A percentile compares a stretch with the other conserved stretches of the same genome.
phyloP scores from a whole-genome alignment of 2,329 filamentous ascomycete species.

The Bisporella sp. region DNA sequence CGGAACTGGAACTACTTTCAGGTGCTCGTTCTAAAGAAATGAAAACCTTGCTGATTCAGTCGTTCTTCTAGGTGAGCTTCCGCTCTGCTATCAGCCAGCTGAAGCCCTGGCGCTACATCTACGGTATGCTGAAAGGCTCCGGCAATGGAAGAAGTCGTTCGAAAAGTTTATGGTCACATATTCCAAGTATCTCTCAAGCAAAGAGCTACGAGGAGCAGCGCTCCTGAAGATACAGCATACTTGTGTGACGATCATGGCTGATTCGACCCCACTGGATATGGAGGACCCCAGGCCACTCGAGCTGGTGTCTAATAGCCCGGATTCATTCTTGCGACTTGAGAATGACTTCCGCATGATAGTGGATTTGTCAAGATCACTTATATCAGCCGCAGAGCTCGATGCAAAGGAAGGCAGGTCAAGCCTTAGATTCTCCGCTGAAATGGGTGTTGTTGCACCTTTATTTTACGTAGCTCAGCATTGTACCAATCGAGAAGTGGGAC shows the following conservation, averaged over 20 bases:
- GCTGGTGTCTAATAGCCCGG: slow-evolving; percentile 2
- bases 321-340: slow-evolving; percentile 6
- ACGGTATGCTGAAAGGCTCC: slow-evolving; percentile 3
- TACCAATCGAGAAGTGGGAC: slow-evolving; percentile 6
- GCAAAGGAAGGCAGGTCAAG: slow-evolving; percentile 9
- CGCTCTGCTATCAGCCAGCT: neutral
- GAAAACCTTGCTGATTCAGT: no score
- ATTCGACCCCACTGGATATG: slow-evolving; percentile 3
- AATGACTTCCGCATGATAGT: slow-evolving; percentile 11
- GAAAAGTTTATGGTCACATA: slow-evolving; percentile 12
- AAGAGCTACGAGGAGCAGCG: slow-evolving; percentile 12
- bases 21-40: no score
- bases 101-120: slow-evolving; percentile 4
- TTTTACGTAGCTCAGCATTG: slow-evolving; percentile 14
- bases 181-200: slow-evolving; percentile 5
- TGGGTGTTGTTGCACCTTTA: slow-evolving; percentile 16
- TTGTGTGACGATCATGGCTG: slow-evolving; percentile 12
- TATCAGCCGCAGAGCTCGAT: slow-evolving; percentile 11
- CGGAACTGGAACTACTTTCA: no score
- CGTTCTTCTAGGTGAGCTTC: neutral
- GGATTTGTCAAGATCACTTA: slow-evolving; percentile 10
- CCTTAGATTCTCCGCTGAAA: slow-evolving; percentile 12
- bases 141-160: slow-evolving; percentile 11
- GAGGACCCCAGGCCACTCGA: slow-evolving; percentile 5
- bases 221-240: slow-evolving; percentile 17